Evolutionary conservation across 441 rosid species (phyloP).

Genomic region (Erysimum cheiri): DNA sequence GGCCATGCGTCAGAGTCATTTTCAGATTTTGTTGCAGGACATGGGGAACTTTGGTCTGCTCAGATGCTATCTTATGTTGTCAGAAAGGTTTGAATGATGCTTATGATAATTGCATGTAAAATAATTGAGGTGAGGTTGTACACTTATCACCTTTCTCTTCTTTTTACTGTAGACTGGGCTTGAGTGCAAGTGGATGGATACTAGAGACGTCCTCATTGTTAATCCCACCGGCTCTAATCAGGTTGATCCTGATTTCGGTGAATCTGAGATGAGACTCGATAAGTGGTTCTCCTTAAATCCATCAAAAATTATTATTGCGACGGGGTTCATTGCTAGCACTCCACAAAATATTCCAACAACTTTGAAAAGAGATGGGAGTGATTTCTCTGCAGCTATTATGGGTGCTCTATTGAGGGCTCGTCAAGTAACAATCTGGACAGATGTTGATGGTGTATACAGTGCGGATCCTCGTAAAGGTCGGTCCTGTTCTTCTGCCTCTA

Average conservation of each 20-base stretch:
- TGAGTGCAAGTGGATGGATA: slow-evolving; percentile 95
- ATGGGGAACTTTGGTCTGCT: slow-evolving; percentile 98
- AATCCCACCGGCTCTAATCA: slow-evolving; percentile 85
- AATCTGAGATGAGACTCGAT: slow-evolving; percentile 77
- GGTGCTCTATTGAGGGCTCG: slow-evolving; percentile 82
- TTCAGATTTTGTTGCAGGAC: slow-evolving; percentile 92
- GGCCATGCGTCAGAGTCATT: slow-evolving; percentile 98
- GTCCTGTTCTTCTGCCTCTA: slow-evolving; percentile 28
- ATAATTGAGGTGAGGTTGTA: not conserved
- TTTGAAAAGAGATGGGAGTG: slow-evolving; percentile 98
- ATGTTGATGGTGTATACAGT: slow-evolving; percentile 95
- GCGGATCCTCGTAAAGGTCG: slow-evolving; percentile 90
- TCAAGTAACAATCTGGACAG: slow-evolving; percentile 97
- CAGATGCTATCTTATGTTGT: slow-evolving; percentile 84
- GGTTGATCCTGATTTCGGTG: slow-evolving; percentile 92
- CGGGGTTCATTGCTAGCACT: slow-evolving; percentile 98
- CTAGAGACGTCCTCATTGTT: slow-evolving; percentile 92
- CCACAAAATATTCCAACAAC: slow-evolving; percentile 94
- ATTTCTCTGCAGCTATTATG: slow-evolving; percentile 97
- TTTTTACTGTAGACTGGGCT: slow-evolving; percentile 61
- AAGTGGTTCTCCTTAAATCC: slow-evolving; percentile 77
- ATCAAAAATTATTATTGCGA: slow-evolving; percentile 70
- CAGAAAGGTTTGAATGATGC: slow-evolving; percentile 65
- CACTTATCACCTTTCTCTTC: slow-evolving; percentile 21
- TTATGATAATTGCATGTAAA: not conserved